Evolutionary conservation across 805 yeast species (phyloP), one percentile per base, ranked within the genome.

Genomic region (Danielozyma ontarioensis): DNA sequence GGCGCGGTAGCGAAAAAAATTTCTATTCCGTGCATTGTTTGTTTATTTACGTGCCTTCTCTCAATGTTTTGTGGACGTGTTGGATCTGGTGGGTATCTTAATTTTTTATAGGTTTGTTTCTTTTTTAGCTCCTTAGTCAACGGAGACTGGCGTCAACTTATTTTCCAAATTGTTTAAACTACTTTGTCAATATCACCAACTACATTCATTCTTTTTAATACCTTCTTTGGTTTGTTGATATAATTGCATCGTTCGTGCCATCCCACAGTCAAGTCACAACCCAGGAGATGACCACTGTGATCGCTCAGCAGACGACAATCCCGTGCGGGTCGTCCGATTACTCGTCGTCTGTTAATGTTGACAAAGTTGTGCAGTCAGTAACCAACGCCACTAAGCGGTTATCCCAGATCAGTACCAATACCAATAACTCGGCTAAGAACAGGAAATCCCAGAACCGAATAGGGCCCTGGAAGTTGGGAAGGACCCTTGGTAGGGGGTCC

Each of bases 391-490:
- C 71, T 27, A 71, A 72, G 41, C 51, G 79, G 32, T 55, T 72
- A 27, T 72, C 78, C 7, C 78, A 72, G 48, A 52, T 70, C 48
- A 51, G 71, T 27, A 65, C 74, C 32, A 58, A 55, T 40, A 66
- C 72, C 15, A 59, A 56, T 40, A 61, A 52, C 45, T 65, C 61
- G 11, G 55, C 55, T 34, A 59, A 63, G 56, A 74, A 50, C 58
- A 67, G 70, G 29, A 57, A 63, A 37, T 46, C 57, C 33, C 78
- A 72, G 46, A 72, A 73, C 42, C 71, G 77, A 45, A 80, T 93
- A 28, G 98, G 98, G 2, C 97, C 98, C 2, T 93, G 98, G 98
- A 84, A 87, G 53, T 67, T 93, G 24, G 97, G 97, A 18, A 74
- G 90, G 45, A 93, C 98, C 2, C 66, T 93, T 32, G 98, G 98